Evolutionary conservation across 441 rosid genomes (phyloP), one percentile per base, ranked within the genome.

Genomic region (Populus hybrid): DNA sequence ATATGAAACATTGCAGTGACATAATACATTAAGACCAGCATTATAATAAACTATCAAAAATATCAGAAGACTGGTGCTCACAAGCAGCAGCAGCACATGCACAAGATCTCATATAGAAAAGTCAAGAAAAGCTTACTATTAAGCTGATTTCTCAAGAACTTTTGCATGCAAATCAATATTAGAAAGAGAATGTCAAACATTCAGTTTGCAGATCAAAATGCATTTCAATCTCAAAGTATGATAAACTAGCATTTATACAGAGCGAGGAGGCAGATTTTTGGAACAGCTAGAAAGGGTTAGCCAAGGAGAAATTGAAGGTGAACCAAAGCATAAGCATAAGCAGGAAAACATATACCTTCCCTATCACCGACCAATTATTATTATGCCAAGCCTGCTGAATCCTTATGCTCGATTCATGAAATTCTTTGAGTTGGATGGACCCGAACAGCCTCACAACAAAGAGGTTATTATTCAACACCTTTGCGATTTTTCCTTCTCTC

Each of bases 391-490:
- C 75, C 71, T 65, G 84, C 81, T 75, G 71, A 72, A 75, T 46
- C 83, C 86, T 80, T 26, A 85, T 46, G 32, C 81, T 71, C 57
- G 86, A 77, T 67, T 66, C 79, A 59, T 79, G 77, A 72, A 83
- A 85, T 74, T 82, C 86, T 78, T 71, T 81, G 18, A 84, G 84
- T 63, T 78, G 82, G 65, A 82, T 79, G 53, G 86, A 81, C 26
- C 87, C 87, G 42, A 84, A 79, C 67, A 86, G 80, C 76, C 78
- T 79, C 24, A 86, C n/a, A 23, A 84, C 84, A 78, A 75, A 84
- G 32, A 59, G n/a, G 23, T 76, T 76, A 9, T 72, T 79, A 67
- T 64, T 75, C 57, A 83, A 53, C 65, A 70, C 85, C 75, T 81
- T 81, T 1, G 63, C 82, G 61, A 86, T 72, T 80, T 82, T 84